Percentiles rank a stretch among this genome's conserved stretches.
phyloP scores from a whole-genome alignment of 495 filamentous ascomycete genomes.

The Aspergillus conjunctus region DNA sequence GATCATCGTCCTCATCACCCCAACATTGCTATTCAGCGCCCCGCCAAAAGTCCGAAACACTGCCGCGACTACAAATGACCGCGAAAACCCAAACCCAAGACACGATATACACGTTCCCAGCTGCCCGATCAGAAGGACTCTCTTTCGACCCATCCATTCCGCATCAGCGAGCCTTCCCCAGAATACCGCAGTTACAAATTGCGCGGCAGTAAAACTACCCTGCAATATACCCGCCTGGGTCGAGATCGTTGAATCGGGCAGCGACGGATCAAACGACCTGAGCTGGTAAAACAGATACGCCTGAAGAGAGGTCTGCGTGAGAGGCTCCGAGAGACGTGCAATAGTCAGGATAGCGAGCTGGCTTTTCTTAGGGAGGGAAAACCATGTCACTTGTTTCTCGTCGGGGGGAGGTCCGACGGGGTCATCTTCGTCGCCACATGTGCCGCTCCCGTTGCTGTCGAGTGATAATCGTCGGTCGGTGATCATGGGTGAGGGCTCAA shows the following conservation, averaged over 20 bases:
- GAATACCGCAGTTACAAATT: slow-evolving; percentile 75
- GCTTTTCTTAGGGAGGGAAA: slow-evolving; percentile 68
- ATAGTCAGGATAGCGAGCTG: slow-evolving; percentile 76
- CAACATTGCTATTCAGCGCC: slow-evolving; percentile 77
- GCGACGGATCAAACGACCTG: slow-evolving; percentile 63
- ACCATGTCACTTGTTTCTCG: slow-evolving; percentile 62
- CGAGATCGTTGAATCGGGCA: slow-evolving; percentile 69
- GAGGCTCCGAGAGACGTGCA: slow-evolving; percentile 74
- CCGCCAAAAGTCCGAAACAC: slow-evolving; percentile 75
- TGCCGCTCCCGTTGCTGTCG: slow-evolving; percentile 21
- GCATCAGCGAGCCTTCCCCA: slow-evolving; percentile 79
- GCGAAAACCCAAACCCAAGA: slow-evolving; percentile 79
- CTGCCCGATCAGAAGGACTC: slow-evolving; percentile 73
- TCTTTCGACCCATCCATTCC: slow-evolving; percentile 70
- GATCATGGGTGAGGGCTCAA: slow-evolving; percentile 21
- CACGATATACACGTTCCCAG: slow-evolving; percentile 70
- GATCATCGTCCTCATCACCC: slow-evolving; percentile 81
- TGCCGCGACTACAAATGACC: slow-evolving; percentile 65
- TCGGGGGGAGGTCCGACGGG: slow-evolving; percentile 22
- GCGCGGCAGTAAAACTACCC: slow-evolving; percentile 74
- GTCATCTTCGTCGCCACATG: slow-evolving; percentile 20
- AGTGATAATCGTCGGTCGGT: slow-evolving; percentile 25
- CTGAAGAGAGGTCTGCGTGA: slow-evolving; percentile 76
- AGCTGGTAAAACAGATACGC: slow-evolving; percentile 76
- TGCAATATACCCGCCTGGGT: slow-evolving; percentile 75